These are phyloP conservation scores for Penicillium verrucosum DNA, from an alignment of 2,329 filamentous ascomycete genomes.

Conservation along the genomic window DNA sequence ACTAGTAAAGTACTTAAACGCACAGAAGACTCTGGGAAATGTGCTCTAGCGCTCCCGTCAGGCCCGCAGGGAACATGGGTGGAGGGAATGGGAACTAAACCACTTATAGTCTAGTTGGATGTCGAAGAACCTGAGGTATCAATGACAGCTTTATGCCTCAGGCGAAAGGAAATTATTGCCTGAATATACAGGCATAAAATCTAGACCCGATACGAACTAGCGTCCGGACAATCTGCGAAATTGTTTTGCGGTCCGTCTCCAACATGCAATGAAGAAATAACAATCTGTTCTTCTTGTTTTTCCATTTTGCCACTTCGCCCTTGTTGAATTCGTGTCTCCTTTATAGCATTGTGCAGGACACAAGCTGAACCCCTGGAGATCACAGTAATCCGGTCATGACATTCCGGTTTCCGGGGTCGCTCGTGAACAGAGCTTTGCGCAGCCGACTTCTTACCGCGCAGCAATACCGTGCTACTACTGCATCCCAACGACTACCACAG, in stretches of 20 bases:
- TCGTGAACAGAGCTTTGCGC: conserved; percentile 23
- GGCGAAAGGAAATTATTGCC: background rate
- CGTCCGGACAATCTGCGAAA: conserved; percentile 12
- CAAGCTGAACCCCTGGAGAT: background rate
- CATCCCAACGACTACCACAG: background rate
- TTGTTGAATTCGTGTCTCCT: background rate
- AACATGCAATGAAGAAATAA: background rate
- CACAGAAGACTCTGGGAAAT: conserved; percentile 3
- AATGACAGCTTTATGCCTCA: background rate
- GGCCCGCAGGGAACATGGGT: conserved; percentile 8
- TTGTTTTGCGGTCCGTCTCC: conserved; percentile 8
- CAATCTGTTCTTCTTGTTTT: background rate
- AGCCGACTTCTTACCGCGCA: conserved; percentile 14
- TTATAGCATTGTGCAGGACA: background rate
- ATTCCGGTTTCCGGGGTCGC: conserved; percentile 13
- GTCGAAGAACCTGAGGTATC: background rate
- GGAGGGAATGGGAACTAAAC: conserved; percentile 7
- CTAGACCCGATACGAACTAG: conserved; percentile 14
- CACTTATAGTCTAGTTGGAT: conserved; percentile 2
- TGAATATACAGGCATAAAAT: background rate
- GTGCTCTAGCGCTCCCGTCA: conserved; percentile 7
- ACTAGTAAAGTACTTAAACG: conserved; percentile 7
- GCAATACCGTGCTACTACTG: conserved; percentile 5
- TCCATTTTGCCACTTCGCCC: background rate
- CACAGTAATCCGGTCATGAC: conserved; percentile 14